Conservation (phyloP, 192 early-diverging fungal genomes). For the Podila minutissima region DNA sequence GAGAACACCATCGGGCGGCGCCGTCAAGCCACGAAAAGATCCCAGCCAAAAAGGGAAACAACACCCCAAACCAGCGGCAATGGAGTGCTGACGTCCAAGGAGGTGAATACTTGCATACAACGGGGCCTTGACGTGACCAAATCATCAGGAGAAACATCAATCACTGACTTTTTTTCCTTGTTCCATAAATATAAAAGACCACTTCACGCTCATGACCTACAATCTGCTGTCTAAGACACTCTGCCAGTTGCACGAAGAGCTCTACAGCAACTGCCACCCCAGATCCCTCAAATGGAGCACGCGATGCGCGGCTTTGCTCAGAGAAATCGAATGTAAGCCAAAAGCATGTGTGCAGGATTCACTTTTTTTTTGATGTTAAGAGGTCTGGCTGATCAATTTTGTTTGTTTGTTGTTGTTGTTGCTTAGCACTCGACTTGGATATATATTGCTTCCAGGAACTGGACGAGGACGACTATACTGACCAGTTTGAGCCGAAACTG, state of each 20-base stretch:
- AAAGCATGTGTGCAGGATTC: neutral
- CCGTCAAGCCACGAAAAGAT: too few species aligned
- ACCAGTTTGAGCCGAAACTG: slow-evolving; percentile 3
- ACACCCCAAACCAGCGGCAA: too few species aligned
- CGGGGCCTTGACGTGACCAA: neutral
- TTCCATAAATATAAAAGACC: neutral
- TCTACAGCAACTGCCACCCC: slow-evolving; percentile 5
- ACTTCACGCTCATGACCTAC: slow-evolving; percentile 42
- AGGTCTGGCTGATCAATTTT: neutral
- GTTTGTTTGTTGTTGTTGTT: neutral
- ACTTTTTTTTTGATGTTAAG: neutral
- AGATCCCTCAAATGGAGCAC: slow-evolving; percentile 6
- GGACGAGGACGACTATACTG: slow-evolving; percentile 9
- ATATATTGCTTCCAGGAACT: slow-evolving; percentile 47
- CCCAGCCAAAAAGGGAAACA: too few species aligned
- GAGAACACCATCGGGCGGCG: too few species aligned
- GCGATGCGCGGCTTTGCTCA: slow-evolving; percentile 2
- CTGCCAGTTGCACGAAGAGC: neutral
- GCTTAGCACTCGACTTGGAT: slow-evolving; percentile 15
- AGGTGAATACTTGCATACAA: neutral
- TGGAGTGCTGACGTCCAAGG: neutral
- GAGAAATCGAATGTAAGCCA: slow-evolving; percentile 25
- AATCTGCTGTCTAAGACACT: slow-evolving; percentile 31
- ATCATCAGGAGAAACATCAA: neutral
- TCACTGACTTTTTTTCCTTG: neutral